Evolutionary conservation across 2,329 filamentous ascomycete species (phyloP).

Genomic region (Passalora sequoiae): DNA sequence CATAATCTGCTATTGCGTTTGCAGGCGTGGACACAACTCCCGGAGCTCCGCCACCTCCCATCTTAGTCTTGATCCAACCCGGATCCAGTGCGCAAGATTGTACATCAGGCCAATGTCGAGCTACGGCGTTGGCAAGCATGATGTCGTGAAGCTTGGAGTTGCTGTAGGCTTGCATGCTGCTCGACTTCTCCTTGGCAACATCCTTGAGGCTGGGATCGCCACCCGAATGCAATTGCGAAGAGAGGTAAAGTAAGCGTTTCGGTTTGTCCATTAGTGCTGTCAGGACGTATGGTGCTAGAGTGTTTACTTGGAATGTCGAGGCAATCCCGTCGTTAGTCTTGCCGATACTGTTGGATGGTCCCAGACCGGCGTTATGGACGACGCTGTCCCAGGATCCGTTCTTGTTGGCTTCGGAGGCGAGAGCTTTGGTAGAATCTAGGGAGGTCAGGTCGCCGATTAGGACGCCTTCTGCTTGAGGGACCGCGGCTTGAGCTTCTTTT

Average conservation of each 20-base stretch:
- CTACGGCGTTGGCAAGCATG: conserved; percentile 52
- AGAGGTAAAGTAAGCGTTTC: conserved; percentile 50
- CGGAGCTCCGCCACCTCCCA: conserved; percentile 43
- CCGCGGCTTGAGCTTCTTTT: conserved; percentile 43
- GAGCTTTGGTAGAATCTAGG: conserved; percentile 46
- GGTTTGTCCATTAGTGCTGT: conserved; percentile 48
- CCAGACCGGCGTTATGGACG: conserved; percentile 55
- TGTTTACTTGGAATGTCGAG: conserved; percentile 52
- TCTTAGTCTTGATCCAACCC: conserved; percentile 43
- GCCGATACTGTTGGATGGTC: conserved; percentile 39
- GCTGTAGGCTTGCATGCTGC: conserved; percentile 13
- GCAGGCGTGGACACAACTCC: conserved; percentile 46
- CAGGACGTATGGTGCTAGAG: conserved; percentile 54
- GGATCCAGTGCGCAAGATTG: conserved; percentile 46
- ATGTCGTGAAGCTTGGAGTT: conserved; percentile 50
- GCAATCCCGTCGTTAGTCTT: conserved; percentile 47
- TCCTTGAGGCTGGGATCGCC: conserved; percentile 44
- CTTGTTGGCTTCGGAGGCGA: conserved; percentile 49
- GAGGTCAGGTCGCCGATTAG: conserved; percentile 52
- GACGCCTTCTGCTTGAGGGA: conserved; percentile 48
- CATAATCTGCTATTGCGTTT: conserved; percentile 47
- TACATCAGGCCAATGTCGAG: conserved; percentile 43
- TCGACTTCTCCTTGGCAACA: conserved; percentile 35
- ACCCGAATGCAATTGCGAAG: conserved; percentile 47
- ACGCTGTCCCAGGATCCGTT: conserved; percentile 51